Conservation (phyloP, 257 asterid species). For the Ligustrum vulgare region DNA sequence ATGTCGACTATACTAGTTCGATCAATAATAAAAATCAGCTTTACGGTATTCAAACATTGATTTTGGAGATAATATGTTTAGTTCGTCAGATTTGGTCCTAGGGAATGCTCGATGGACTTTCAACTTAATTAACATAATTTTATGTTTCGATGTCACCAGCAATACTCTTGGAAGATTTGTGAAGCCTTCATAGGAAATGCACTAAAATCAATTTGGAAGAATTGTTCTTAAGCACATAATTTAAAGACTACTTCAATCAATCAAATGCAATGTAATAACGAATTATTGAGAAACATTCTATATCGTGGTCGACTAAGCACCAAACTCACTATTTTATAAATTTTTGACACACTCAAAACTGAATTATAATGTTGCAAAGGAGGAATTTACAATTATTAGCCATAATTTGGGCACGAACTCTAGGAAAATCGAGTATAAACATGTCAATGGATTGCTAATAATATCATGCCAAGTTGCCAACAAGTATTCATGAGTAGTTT, state of each 20-base stretch:
- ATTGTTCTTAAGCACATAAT: no score
- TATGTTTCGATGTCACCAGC: no score
- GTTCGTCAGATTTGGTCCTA: neutral
- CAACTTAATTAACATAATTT: neutral
- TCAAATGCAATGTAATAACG: neutral
- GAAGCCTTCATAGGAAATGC: no score
- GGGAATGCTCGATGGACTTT: neutral
- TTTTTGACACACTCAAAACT: neutral
- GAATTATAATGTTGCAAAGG: slow-evolving; percentile 9
- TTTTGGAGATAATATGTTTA: neutral
- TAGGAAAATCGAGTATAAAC: slow-evolving; percentile 30
- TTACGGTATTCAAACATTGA: neutral
- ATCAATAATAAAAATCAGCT: neutral
- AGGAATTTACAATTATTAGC: slow-evolving; percentile 37
- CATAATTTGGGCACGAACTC: slow-evolving; percentile 43
- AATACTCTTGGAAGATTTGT: no score
- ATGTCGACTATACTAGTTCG: no score
- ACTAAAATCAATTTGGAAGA: no score
- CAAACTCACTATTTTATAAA: neutral
- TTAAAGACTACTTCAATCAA: no score
- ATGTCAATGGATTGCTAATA: slow-evolving; percentile 32
- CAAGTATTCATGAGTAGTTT: slow-evolving; percentile 37
- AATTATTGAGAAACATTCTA: neutral
- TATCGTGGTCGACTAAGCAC: neutral
- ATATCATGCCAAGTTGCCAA: slow-evolving; percentile 34